A percentile compares a stretch with the other conserved stretches of the same genome.
phyloP scores from a whole-genome alignment of 2,329 filamentous ascomycete species.

The Akanthomyces muscarius region DNA sequence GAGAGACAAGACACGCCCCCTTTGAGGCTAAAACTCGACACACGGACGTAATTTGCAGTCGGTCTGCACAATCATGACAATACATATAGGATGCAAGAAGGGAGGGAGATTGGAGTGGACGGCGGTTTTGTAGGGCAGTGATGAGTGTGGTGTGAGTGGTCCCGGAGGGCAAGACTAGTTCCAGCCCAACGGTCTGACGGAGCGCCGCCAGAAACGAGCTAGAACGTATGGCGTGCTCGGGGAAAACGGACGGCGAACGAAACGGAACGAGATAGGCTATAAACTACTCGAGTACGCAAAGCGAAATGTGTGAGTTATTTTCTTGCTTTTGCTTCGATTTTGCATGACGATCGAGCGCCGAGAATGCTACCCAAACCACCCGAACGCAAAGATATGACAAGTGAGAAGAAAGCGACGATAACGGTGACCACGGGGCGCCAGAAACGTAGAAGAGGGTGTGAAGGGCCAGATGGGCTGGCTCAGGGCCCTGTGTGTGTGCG shows the following conservation, averaged over 20 bases:
- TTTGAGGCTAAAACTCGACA: not conserved
- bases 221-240: constrained; percentile 12
- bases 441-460: not conserved
- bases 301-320: not conserved
- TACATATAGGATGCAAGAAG: not conserved
- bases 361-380: not conserved
- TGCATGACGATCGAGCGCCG: not conserved
- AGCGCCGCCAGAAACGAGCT: constrained; percentile 3
- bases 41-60: not conserved
- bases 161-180: not conserved
- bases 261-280: not conserved
- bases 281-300: not conserved
- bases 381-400: not conserved
- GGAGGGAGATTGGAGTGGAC: not conserved
- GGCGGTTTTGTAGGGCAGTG: not conserved
- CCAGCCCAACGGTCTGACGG: not conserved
- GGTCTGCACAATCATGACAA: constrained; percentile 2
- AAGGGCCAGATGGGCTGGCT: not conserved
- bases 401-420: not conserved
- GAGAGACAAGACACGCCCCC: not conserved
- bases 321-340: not conserved
- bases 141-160: constrained; percentile 6
- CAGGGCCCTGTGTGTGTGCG: not conserved
- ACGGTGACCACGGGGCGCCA: not conserved
- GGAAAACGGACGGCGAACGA: constrained; percentile 1